Evolutionary conservation across 805 yeast species (phyloP).

Genomic region (Candida dajiaensis): DNA sequence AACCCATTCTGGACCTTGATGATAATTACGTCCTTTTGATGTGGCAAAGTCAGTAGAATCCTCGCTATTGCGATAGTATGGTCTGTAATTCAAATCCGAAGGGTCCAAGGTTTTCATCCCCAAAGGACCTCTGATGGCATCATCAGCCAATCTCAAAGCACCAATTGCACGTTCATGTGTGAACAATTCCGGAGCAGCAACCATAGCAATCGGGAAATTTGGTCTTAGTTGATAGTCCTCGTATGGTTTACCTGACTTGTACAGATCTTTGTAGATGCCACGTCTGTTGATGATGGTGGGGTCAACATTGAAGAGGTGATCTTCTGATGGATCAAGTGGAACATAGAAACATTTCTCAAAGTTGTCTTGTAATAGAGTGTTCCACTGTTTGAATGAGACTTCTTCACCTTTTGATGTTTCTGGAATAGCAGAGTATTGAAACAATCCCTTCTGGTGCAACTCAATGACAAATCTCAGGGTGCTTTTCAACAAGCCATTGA

Average conservation of each 20-base stretch:
- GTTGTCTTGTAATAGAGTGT: conserved; percentile 55
- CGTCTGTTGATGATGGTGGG: conserved; percentile 70
- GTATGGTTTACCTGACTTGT: conserved; percentile 73
- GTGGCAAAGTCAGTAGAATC: conserved; percentile 88
- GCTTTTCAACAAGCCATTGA: conserved; percentile 83
- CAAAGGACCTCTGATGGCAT: conserved; percentile 73
- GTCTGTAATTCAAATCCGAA: conserved; percentile 84
- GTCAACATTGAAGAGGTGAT: conserved; percentile 55
- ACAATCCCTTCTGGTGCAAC: conserved; percentile 47
- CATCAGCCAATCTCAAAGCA: conserved; percentile 72
- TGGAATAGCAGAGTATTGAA: conserved; percentile 50
- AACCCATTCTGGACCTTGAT: conserved; percentile 99
- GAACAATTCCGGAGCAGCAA: conserved; percentile 93
- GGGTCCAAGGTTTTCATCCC: conserved; percentile 95
- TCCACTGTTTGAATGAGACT: conserved; percentile 66
- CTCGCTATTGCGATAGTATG: conserved; percentile 74
- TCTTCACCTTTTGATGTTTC: conserved; percentile 51
- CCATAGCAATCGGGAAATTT: conserved; percentile 87
- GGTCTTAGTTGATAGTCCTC: conserved; percentile 94
- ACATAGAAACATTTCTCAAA: conserved; percentile 78
- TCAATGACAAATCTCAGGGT: conserved; percentile 71
- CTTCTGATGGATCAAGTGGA: conserved; percentile 62
- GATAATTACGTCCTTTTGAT: conserved; percentile 92
- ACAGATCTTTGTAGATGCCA: conserved; percentile 90
- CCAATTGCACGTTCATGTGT: conserved; percentile 48